phyloP scores from a whole-genome alignment of 495 filamentous ascomycete genomes.

The Venustampulla echinocandica region DNA sequence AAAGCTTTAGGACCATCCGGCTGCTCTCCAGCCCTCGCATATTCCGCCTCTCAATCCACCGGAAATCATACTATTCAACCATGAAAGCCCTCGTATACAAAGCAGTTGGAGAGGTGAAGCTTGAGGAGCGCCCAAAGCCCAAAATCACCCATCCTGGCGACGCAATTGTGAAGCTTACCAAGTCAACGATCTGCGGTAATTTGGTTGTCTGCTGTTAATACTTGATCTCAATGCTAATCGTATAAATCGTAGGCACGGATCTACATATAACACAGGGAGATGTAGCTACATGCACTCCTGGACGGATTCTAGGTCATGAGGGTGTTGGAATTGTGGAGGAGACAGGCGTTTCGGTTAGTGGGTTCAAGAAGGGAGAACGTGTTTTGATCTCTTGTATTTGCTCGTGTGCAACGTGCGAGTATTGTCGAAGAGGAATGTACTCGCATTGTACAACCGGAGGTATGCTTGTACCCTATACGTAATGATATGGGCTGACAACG shows the following conservation, averaged over 20 bases:
- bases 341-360: slow-evolving; percentile 24
- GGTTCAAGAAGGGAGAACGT: slow-evolving; percentile 27
- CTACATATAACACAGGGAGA: slow-evolving; percentile 32
- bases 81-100: slow-evolving; percentile 38
- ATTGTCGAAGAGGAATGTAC: slow-evolving; percentile 30
- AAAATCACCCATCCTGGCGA: slow-evolving; percentile 20
- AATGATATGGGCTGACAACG: neutral
- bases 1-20: slow-evolving; percentile 12
- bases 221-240: neutral
- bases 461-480: neutral
- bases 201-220: neutral
- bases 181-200: slow-evolving; percentile 34
- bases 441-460: slow-evolving; percentile 31
- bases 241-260: slow-evolving; percentile 14
- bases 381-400: slow-evolving; percentile 37
- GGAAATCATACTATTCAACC: slow-evolving; percentile 14
- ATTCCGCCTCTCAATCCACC: slow-evolving; percentile 6
- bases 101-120: slow-evolving; percentile 14
- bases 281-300: slow-evolving; percentile 20
- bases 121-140: slow-evolving; percentile 22
- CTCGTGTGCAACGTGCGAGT: slow-evolving; percentile 32
- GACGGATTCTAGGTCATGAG: slow-evolving; percentile 37
- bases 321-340: slow-evolving; percentile 33
- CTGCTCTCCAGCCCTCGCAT: slow-evolving; percentile 6
- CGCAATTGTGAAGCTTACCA: slow-evolving; percentile 27